phyloP scores from a whole-genome alignment of 352 stramenopile species.

The Albugo candida region DNA sequence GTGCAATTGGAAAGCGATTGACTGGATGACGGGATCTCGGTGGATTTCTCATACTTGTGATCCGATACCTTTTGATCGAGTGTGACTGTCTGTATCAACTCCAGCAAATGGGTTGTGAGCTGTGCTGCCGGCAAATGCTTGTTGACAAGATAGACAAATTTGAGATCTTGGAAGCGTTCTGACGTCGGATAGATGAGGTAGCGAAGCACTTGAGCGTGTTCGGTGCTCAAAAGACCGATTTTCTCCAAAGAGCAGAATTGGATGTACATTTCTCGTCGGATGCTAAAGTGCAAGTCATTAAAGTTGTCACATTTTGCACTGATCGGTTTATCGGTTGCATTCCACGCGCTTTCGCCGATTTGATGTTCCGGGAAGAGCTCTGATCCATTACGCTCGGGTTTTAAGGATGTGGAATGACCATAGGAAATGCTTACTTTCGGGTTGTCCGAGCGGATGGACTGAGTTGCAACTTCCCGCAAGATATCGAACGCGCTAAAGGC shows the following conservation, averaged over 20 bases:
- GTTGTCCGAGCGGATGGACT: constrained; percentile 30
- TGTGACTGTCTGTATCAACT: constrained; percentile 4
- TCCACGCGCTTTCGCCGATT: too few relatives aligned
- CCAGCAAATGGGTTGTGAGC: constrained; percentile 56
- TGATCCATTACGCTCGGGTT: too few relatives aligned
- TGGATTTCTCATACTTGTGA: too few relatives aligned
- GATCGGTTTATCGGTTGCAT: too few relatives aligned
- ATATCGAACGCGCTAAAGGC: constrained; percentile 68
- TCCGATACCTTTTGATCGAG: too few relatives aligned
- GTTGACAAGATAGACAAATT: constrained; percentile 79
- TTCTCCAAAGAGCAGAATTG: constrained; percentile 63
- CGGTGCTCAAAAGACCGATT: constrained; percentile 36
- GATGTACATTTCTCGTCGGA: constrained; percentile 77
- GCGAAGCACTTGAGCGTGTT: constrained; percentile 50
- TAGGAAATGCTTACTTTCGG: too few relatives aligned
- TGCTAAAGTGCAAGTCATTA: constrained; percentile 65
- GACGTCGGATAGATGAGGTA: constrained; percentile 70
- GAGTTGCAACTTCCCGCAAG: constrained; percentile 49
- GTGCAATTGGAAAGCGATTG: too few relatives aligned
- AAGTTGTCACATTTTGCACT: constrained; percentile 42
- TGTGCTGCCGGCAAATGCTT: constrained; percentile 52
- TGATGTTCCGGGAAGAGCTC: too few relatives aligned
- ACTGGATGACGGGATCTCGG: too few relatives aligned
- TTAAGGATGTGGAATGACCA: too few relatives aligned
- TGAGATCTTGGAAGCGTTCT: constrained; percentile 67